Percentiles rank a stretch among this genome's conserved stretches.
These are phyloP conservation scores for Calycina herbarum DNA, from an alignment of 2,329 filamentous ascomycete species.

Conservation along the genomic window DNA sequence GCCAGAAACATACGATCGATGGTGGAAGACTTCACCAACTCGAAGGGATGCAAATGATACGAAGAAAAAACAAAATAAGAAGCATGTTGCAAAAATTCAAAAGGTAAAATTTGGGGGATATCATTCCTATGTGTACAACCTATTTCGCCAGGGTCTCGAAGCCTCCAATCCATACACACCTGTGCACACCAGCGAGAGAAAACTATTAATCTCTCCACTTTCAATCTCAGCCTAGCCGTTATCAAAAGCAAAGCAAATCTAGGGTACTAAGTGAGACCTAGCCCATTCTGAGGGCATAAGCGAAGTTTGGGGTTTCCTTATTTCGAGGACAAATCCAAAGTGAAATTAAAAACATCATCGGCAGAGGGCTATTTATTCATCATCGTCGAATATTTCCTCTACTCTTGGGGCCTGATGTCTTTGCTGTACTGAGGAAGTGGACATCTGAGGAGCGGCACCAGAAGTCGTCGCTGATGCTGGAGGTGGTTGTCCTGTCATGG, in stretches of 20 bases:
- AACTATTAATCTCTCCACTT: not conserved
- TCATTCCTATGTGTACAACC: not conserved
- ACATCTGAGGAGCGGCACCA: conserved; percentile 40
- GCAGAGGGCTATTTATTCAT: conserved; percentile 28
- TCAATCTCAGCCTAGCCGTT: not conserved
- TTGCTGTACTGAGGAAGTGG: conserved; percentile 39
- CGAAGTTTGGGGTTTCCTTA: not conserved
- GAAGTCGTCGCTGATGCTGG: conserved; percentile 39
- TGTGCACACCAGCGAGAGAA: not conserved
- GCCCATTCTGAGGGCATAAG: not conserved
- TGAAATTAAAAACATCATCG: not conserved
- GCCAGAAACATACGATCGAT: too few species aligned
- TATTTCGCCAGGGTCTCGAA: not conserved
- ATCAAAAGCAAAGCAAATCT: not conserved
- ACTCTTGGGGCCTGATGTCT: conserved; percentile 45
- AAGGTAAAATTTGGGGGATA: not conserved
- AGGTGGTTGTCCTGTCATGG: conserved; percentile 38
- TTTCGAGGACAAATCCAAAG: not conserved
- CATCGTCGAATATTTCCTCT: conserved; percentile 44
- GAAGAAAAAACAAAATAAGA: not conserved
- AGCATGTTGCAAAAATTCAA: not conserved
- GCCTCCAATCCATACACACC: not conserved
- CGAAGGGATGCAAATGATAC: not conserved
- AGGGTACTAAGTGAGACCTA: not conserved
- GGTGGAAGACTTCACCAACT: not conserved